These are phyloP conservation scores for Lathyrus oleraceus DNA, from an alignment of 306 rosid genomes.

Conservation along the genomic window DNA sequence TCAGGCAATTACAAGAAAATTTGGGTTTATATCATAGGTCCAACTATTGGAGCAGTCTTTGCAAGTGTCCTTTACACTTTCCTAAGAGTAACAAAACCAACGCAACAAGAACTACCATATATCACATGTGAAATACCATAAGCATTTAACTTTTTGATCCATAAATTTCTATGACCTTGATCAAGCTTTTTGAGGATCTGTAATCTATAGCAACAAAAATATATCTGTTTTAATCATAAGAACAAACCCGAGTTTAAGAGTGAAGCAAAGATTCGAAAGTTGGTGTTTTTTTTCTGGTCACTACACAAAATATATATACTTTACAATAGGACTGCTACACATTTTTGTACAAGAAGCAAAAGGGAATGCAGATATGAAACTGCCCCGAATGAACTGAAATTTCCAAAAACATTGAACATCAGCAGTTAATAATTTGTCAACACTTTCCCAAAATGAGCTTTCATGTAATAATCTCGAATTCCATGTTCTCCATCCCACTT, in stretches of 20 bases:
- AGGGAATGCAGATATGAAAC: conserved; percentile 41
- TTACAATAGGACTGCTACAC: conserved; percentile 60
- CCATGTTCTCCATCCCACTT: conserved; percentile 43
- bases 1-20: conserved; percentile 36
- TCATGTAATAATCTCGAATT: conserved; percentile 28
- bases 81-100: conserved; percentile 34
- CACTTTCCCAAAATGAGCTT: neutral
- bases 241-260: conserved; percentile 10
- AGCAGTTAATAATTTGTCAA: conserved; percentile 30
- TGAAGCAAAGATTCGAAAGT: conserved; percentile 37
- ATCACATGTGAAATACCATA: conserved; percentile 5
- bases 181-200: neutral
- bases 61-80: conserved; percentile 42
- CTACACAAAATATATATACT: conserved; percentile 51
- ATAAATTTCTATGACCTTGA: neutral
- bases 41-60: conserved; percentile 44
- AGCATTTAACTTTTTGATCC: conserved; percentile 20
- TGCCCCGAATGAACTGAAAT: conserved; percentile 41
- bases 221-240: neutral
- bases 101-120: conserved; percentile 23
- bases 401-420: conserved; percentile 46
- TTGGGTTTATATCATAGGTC: conserved; percentile 45
- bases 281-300: conserved; percentile 42
- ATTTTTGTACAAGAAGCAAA: conserved; percentile 46
- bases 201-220: neutral